phyloP scores from a whole-genome alignment of 2,329 filamentous ascomycete genomes.

The Teratosphaeria viscida region DNA sequence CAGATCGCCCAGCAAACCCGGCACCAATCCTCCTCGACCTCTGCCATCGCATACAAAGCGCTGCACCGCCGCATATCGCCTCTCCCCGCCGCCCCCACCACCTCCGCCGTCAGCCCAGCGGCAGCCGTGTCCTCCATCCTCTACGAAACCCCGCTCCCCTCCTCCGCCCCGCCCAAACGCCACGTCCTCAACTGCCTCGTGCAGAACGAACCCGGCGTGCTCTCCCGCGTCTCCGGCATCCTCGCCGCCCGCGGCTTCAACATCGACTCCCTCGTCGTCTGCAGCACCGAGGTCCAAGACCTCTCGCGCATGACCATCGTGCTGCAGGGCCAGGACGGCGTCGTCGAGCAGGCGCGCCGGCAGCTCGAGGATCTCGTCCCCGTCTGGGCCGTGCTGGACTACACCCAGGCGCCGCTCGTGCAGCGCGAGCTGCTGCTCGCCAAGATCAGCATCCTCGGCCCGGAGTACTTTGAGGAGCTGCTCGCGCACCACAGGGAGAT shows the following conservation, averaged over 20 bases:
- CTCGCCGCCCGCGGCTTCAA: constrained; percentile 95
- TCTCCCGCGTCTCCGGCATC: constrained; percentile 93
- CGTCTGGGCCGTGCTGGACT: constrained; percentile 96
- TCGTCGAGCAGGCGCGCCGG: constrained; percentile 90
- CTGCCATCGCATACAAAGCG: constrained; percentile 93
- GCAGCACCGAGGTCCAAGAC: constrained; percentile 93
- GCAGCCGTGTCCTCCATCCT: constrained; percentile 96
- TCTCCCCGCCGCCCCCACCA: constrained; percentile 63
- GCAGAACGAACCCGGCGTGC: constrained; percentile 95
- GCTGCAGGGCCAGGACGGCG: constrained; percentile 86
- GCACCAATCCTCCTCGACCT: constrained; percentile 59
- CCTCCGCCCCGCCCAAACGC: constrained; percentile 73
- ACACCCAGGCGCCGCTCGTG: constrained; percentile 82
- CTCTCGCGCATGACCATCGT: constrained; percentile 98
- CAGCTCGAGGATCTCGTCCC: constrained; percentile 95
- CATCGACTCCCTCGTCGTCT: constrained; percentile 96
- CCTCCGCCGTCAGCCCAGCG: constrained; percentile 70
- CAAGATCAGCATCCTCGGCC: constrained; percentile 92
- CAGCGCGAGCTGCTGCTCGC: constrained; percentile 91
- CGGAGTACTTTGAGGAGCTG: constrained; percentile 96
- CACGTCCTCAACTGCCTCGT: constrained; percentile 97
- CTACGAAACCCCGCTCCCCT: constrained; percentile 89
- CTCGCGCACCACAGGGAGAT: constrained; percentile 94
- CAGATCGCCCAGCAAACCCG: not conserved
- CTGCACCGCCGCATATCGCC: constrained; percentile 83